phyloP scores from a whole-genome alignment of 805 yeast species.

The Candida taoyuanica region DNA sequence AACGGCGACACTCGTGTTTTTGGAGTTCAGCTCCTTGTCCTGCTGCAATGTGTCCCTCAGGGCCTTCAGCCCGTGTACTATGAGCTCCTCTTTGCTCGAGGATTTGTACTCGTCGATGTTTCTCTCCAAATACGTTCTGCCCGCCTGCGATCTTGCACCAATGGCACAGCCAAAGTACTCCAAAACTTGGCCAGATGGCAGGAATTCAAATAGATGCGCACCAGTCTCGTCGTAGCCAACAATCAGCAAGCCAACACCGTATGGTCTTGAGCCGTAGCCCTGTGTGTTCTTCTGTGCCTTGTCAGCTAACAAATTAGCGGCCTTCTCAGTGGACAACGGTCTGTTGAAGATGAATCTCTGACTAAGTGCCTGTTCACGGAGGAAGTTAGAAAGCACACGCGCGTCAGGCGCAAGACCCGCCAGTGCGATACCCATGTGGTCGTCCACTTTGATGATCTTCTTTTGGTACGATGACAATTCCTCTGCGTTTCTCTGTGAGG shows the following conservation, averaged over 20 bases:
- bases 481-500: conserved; percentile 74
- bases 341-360: conserved; percentile 82
- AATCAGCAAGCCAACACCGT: conserved; percentile 91
- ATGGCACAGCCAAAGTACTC: conserved; percentile 93
- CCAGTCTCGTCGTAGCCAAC: conserved; percentile 93
- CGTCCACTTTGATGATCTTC: conserved; percentile 87
- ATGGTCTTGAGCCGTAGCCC: conserved; percentile 93
- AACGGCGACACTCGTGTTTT: conserved; percentile 86
- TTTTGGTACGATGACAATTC: conserved; percentile 96
- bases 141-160: conserved; percentile 99
- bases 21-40: conserved; percentile 81
- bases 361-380: conserved; percentile 88
- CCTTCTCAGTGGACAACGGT: conserved; percentile 76
- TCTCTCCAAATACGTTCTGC: conserved; percentile 91
- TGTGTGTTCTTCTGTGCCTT: conserved; percentile 98
- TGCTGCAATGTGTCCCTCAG: conserved; percentile 91
- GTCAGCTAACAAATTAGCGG: conserved; percentile 84
- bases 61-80: conserved; percentile 83
- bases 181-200: conserved; percentile 89
- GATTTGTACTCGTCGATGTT: conserved; percentile 64
- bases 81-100: conserved; percentile 62
- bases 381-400: conserved; percentile 80
- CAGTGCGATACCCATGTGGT: conserved; percentile 89
- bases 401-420: conserved; percentile 99
- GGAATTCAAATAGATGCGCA: conserved; percentile 90